Conservation (phyloP, 768 basidiomycete species). For the Dentipellis fragilis region DNA sequence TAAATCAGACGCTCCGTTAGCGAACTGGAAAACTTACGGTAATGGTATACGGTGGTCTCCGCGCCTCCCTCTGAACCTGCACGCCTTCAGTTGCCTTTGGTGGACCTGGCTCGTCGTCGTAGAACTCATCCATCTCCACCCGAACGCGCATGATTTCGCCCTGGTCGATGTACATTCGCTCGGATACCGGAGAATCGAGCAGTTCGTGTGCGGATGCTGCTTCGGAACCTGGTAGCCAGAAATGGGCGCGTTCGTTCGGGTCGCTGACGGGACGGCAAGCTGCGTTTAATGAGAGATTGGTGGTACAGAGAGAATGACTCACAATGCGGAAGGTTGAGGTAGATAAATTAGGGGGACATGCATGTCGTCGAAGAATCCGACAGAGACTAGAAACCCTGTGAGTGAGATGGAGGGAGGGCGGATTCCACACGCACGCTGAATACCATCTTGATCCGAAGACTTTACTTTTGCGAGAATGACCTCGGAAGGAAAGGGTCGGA, state of each 20-base stretch:
- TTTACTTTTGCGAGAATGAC: conserved; percentile 85
- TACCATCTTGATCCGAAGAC: conserved; percentile 75
- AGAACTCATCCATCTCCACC: conserved; percentile 75
- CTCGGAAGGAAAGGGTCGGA: conserved; percentile 85
- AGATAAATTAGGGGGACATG: conserved; percentile 74
- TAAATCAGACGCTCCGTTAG: background rate
- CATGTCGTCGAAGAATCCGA: conserved; percentile 93
- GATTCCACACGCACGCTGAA: conserved; percentile 51
- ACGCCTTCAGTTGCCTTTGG: conserved; percentile 68
- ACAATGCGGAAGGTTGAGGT: conserved; percentile 78
- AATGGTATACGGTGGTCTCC: conserved; percentile 57
- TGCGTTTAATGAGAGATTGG: background rate
- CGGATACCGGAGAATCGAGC: conserved; percentile 53
- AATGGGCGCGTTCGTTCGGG: conserved; percentile 72
- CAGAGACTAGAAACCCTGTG: conserved; percentile 42
- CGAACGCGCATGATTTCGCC: conserved; percentile 69
- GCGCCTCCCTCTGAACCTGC: conserved; percentile 36
- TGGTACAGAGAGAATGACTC: conserved; percentile 17
- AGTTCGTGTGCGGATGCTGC: conserved; percentile 47
- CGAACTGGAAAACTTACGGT: conserved; percentile 34
- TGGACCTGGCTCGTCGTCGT: conserved; percentile 80
- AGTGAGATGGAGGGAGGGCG: background rate
- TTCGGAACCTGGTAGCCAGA: conserved; percentile 63
- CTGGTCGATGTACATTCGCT: conserved; percentile 75
- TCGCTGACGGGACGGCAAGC: conserved; percentile 35